phyloP scores from a whole-genome alignment of 2,329 filamentous ascomycete genomes.

The Achaetomium macrosporum region DNA sequence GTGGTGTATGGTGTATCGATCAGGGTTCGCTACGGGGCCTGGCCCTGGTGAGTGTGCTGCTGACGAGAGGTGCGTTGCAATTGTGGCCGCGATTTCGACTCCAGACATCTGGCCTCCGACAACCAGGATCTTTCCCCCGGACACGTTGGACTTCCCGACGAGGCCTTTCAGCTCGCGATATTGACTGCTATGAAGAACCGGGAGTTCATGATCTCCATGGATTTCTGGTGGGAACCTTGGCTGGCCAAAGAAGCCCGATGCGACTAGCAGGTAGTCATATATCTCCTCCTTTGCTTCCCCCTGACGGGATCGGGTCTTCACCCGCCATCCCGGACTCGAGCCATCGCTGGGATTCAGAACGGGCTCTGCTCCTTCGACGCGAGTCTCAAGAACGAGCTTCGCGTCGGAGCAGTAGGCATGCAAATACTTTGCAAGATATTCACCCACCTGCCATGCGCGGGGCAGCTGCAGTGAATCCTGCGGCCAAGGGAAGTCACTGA shows the following conservation, averaged over 20 bases:
- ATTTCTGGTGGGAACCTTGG: conserved; percentile 47
- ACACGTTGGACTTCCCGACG: conserved; percentile 33
- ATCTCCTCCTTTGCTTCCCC: conserved; percentile 37
- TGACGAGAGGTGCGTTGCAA: conserved; percentile 66
- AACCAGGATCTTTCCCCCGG: conserved; percentile 60
- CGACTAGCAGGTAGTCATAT: conserved; percentile 68
- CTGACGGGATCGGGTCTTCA: conserved; percentile 18
- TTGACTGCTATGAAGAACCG: conserved; percentile 61
- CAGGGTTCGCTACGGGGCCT: conserved; percentile 36
- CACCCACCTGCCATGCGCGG: conserved; percentile 68
- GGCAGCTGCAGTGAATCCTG: conserved; percentile 59
- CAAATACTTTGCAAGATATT: conserved; percentile 62
- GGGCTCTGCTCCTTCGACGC: conserved; percentile 38
- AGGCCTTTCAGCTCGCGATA: conserved; percentile 52
- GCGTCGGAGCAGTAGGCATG: conserved; percentile 45
- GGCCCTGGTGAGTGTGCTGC: conserved; percentile 47
- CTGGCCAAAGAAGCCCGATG: conserved; percentile 70
- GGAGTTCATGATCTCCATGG: conserved; percentile 34
- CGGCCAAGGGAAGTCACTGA: conserved; percentile 68
- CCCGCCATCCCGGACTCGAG: conserved; percentile 26
- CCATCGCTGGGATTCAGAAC: conserved; percentile 20
- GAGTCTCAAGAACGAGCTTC: conserved; percentile 45
- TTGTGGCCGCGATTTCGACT: conserved; percentile 66
- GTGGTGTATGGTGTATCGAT: conserved; percentile 59
- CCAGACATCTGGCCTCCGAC: conserved; percentile 81